Conservation (phyloP, 805 yeast genomes). For the Brettanomyces custersianus region DNA sequence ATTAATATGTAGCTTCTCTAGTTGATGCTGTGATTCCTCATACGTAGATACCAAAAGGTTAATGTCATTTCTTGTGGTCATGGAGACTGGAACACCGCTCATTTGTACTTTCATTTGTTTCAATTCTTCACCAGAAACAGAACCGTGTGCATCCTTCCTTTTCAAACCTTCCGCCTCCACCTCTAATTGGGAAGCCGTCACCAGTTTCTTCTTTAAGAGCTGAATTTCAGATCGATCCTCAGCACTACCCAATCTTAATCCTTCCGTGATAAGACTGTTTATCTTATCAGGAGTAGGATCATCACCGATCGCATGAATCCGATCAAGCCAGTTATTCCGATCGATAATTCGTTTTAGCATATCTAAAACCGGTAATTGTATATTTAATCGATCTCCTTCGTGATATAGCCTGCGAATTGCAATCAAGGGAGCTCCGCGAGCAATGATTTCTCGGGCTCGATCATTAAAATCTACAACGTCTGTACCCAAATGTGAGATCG, state of each 20-base stretch:
- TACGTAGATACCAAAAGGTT: no score
- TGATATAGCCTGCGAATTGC: slow-evolving; percentile 41
- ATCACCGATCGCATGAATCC: slow-evolving; percentile 3
- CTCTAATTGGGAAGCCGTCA: slow-evolving; percentile 10
- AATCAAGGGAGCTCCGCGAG: no score
- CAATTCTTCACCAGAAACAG: background rate
- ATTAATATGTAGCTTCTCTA: no score
- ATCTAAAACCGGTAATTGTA: slow-evolving; percentile 41
- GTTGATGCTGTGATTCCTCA: no score
- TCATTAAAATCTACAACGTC: no score
- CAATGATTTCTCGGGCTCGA: no score
- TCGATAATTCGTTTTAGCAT: slow-evolving; percentile 29
- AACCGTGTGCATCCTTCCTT: background rate
- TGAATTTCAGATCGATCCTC: slow-evolving; percentile 10
- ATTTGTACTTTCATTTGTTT: background rate
- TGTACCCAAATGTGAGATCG: slow-evolving; percentile 42
- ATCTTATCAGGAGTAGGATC: slow-evolving; percentile 20
- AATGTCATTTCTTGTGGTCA: no score
- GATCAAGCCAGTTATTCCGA: slow-evolving; percentile 31
- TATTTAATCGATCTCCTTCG: slow-evolving; percentile 52
- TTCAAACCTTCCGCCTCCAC: slow-evolving; percentile 4
- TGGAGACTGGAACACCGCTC: no score
- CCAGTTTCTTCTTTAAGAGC: slow-evolving; percentile 6
- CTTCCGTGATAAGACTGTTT: slow-evolving; percentile 16
- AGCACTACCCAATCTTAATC: slow-evolving; percentile 10